A percentile compares a stretch with the other conserved stretches of the same genome.
Conservation (phyloP, 2,329 filamentous ascomycete species). For the Arthroderma sp. region DNA sequence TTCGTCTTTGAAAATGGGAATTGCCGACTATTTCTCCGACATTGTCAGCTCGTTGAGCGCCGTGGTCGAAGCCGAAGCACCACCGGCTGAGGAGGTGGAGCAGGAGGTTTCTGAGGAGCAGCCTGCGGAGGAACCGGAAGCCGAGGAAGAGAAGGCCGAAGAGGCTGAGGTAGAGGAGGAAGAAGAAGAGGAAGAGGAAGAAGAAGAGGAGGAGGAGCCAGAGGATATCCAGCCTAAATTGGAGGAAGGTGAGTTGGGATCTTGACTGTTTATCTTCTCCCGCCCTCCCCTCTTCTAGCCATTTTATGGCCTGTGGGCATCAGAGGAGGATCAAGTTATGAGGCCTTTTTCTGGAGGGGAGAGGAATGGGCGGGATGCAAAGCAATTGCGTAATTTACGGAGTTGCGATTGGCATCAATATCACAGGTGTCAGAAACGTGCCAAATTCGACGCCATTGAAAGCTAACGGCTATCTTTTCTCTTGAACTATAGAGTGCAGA, state of each 20-base stretch:
- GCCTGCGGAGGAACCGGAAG: slow-evolving; percentile 21
- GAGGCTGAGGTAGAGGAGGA: slow-evolving; percentile 37
- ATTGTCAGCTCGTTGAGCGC: slow-evolving; percentile 53
- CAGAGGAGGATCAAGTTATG: too few relatives aligned
- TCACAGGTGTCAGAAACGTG: too few relatives aligned
- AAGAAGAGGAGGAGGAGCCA: slow-evolving; percentile 62
- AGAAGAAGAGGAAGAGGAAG: slow-evolving; percentile 45
- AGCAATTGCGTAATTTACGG: too few relatives aligned
- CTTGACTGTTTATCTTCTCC: too few relatives aligned
- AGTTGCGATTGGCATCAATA: too few relatives aligned
- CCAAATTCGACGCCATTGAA: too few relatives aligned
- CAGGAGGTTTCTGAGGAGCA: slow-evolving; percentile 18
- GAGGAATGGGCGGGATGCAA: too few relatives aligned
- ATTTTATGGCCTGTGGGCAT: too few relatives aligned
- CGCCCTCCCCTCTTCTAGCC: too few relatives aligned
- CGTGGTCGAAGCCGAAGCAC: slow-evolving; percentile 45
- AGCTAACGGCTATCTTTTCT: too few relatives aligned
- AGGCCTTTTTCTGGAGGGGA: too few relatives aligned
- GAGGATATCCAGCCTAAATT: slow-evolving; percentile 78
- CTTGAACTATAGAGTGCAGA: slow-evolving; percentile 57
- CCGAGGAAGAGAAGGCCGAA: slow-evolving; percentile 39
- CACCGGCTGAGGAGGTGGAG: slow-evolving; percentile 34
- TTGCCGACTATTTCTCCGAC: slow-evolving; percentile 52
- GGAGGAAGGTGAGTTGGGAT: slow-evolving; percentile 66
- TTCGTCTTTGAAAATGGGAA: slow-evolving; percentile 38